Evolutionary conservation across 2,329 filamentous ascomycete species (phyloP).

Genomic region (Mycogone perniciosa): DNA sequence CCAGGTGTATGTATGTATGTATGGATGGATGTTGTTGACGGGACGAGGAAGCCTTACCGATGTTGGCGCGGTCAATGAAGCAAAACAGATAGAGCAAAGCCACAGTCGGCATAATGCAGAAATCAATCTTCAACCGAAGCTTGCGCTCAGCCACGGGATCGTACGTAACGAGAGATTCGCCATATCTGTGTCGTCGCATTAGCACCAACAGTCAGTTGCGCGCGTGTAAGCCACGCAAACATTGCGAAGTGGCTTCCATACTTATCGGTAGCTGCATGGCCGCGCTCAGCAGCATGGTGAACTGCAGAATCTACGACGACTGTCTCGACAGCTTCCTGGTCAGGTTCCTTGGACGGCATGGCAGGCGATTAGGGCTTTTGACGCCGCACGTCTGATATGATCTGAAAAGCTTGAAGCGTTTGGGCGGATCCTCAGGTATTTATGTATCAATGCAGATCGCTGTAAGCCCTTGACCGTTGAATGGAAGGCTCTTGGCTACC

Average conservation of each 20-base stretch:
- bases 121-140: slow-evolving; percentile 58
- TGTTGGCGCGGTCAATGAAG: slow-evolving; percentile 70
- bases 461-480: no score
- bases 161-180: slow-evolving; percentile 44
- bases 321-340: not conserved
- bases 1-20: no score
- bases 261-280: slow-evolving; percentile 42
- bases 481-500: no score
- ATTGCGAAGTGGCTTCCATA: slow-evolving; percentile 15
- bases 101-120: slow-evolving; percentile 60
- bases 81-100: slow-evolving; percentile 63
- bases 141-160: slow-evolving; percentile 51
- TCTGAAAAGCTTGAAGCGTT: no score
- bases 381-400: no score
- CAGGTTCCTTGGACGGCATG: no score
- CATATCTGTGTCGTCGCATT: slow-evolving; percentile 31
- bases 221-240: not conserved
- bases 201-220: not conserved
- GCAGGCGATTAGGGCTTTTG: no score
- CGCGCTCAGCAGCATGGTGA: slow-evolving; percentile 32
- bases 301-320: slow-evolving; percentile 5
- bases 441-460: no score
- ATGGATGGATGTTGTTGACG: no score
- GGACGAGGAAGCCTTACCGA: slow-evolving; percentile 41
- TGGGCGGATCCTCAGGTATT: no score